Evolutionary conservation across 495 filamentous ascomycete genomes (phyloP).

Genomic region (Aspergillus hancockii): DNA sequence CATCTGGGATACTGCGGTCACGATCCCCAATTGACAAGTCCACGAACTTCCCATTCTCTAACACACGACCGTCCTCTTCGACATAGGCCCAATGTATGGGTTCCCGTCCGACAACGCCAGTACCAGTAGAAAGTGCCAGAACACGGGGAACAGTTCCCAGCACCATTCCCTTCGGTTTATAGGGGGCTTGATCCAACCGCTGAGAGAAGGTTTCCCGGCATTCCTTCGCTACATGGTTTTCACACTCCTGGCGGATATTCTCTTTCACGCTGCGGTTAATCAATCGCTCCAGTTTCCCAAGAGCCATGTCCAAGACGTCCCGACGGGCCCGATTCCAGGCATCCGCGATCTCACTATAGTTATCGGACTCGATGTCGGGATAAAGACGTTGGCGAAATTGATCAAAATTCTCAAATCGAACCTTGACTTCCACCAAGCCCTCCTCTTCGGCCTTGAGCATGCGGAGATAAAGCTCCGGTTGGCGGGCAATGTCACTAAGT

Average conservation of each 20-base stretch:
- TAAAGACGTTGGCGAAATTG: slow-evolving; percentile 73
- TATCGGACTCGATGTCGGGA: slow-evolving; percentile 85
- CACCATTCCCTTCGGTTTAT: slow-evolving; percentile 91
- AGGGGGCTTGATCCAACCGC: slow-evolving; percentile 91
- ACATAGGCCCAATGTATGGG: slow-evolving; percentile 89
- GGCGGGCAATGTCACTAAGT: slow-evolving; percentile 73
- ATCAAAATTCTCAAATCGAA: slow-evolving; percentile 72
- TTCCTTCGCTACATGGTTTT: slow-evolving; percentile 77
- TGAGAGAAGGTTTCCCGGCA: slow-evolving; percentile 84
- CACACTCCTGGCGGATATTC: slow-evolving; percentile 84
- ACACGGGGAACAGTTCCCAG: slow-evolving; percentile 86
- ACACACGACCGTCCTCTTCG: slow-evolving; percentile 85
- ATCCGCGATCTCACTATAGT: slow-evolving; percentile 91
- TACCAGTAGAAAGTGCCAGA: slow-evolving; percentile 79
- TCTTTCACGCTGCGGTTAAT: slow-evolving; percentile 92
- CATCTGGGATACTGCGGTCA: slow-evolving; percentile 63
- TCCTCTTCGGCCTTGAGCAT: slow-evolving; percentile 98
- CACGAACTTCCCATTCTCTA: slow-evolving; percentile 82
- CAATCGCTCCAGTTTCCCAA: slow-evolving; percentile 76
- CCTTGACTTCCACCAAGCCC: slow-evolving; percentile 79
- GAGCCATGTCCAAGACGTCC: slow-evolving; percentile 79
- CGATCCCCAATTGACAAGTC: slow-evolving; percentile 72
- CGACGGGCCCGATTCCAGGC: slow-evolving; percentile 87
- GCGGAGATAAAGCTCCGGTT: slow-evolving; percentile 84
- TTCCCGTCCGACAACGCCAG: slow-evolving; percentile 68